phyloP scores from a whole-genome alignment of 1,284 basidiomycete species.

The Puccinia novopanici region DNA sequence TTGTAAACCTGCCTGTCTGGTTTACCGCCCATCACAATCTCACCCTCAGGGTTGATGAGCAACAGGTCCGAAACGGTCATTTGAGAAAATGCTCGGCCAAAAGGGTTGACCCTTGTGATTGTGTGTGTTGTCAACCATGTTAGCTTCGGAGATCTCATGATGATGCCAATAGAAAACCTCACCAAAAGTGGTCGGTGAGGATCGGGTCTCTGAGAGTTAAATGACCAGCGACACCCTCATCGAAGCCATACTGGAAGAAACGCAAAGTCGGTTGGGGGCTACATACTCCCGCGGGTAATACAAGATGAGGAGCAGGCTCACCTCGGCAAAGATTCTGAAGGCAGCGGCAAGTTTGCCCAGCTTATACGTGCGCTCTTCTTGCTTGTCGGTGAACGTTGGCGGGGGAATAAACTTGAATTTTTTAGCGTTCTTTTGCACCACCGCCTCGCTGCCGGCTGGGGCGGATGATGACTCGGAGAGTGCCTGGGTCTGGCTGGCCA shows the following conservation, averaged over 20 bases:
- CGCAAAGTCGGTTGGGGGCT: background rate
- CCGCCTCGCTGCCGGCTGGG: constrained; percentile 43
- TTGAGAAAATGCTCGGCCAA: constrained; percentile 57
- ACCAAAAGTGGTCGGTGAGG: constrained; percentile 66
- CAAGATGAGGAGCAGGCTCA: constrained; percentile 53
- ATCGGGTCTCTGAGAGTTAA: constrained; percentile 68
- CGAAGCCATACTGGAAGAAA: constrained; percentile 42
- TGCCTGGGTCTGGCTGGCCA: no score
- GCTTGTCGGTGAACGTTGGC: constrained; percentile 60
- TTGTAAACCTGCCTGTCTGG: no score
- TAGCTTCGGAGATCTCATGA: no score
- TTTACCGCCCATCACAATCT: no score
- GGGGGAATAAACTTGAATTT: constrained; percentile 52
- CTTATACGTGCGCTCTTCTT: constrained; percentile 63
- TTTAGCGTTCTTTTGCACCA: constrained; percentile 47
- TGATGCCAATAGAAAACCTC: no score
- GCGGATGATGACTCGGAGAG: no score
- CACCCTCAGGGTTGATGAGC: no score
- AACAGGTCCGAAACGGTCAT: no score
- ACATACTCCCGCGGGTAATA: no score
- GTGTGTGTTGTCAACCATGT: no score
- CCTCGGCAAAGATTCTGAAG: constrained; percentile 63
- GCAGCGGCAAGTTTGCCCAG: constrained; percentile 66
- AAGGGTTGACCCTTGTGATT: constrained; percentile 50
- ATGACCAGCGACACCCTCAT: constrained; percentile 64